A percentile compares a stretch with the other conserved stretches of the same genome.
Conservation (phyloP, 441 rosid genomes). For the Mallotus repandus region DNA sequence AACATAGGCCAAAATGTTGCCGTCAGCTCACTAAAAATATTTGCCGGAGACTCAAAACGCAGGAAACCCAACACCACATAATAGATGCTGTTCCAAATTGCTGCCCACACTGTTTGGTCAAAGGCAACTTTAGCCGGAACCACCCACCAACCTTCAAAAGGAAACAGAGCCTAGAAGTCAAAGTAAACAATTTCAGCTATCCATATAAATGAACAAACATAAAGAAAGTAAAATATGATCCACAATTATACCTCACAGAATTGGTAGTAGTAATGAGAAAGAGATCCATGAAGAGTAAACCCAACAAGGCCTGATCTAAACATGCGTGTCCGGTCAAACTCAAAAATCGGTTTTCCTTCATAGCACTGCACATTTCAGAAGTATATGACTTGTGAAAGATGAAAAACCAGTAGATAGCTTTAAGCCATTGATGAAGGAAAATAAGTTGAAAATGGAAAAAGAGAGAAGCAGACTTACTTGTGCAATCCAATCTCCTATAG, state of each 20-base stretch:
- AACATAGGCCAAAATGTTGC: constrained; percentile 83
- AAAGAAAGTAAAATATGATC: constrained; percentile 20
- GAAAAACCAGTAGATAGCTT: constrained; percentile 4
- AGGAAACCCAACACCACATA: constrained; percentile 60
- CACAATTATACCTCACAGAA: constrained; percentile 65
- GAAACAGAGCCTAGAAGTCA: constrained; percentile 65
- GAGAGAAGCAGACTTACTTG: constrained; percentile 47
- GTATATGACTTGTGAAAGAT: constrained; percentile 7
- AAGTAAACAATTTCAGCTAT: constrained; percentile 27
- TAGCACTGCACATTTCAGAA: constrained; percentile 54
- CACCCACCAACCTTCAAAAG: constrained; percentile 90
- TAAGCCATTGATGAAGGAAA: background rate
- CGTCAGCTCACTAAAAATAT: constrained; percentile 55
- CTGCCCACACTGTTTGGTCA: constrained; percentile 89
- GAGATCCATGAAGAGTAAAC: constrained; percentile 90
- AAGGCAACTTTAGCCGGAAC: constrained; percentile 89
- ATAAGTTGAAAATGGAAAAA: background rate
- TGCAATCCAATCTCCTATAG: constrained; percentile 95
- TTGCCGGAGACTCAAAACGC: constrained; percentile 68
- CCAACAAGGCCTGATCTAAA: constrained; percentile 95
- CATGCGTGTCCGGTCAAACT: constrained; percentile 66
- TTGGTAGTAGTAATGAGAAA: constrained; percentile 92
- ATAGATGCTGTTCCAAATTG: constrained; percentile 89
- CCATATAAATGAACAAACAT: constrained; percentile 12
- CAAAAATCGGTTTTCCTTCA: constrained; percentile 83